Base-by-base conservation (phyloP, 129 eudicot species). In the Solidago caesia region DNA sequence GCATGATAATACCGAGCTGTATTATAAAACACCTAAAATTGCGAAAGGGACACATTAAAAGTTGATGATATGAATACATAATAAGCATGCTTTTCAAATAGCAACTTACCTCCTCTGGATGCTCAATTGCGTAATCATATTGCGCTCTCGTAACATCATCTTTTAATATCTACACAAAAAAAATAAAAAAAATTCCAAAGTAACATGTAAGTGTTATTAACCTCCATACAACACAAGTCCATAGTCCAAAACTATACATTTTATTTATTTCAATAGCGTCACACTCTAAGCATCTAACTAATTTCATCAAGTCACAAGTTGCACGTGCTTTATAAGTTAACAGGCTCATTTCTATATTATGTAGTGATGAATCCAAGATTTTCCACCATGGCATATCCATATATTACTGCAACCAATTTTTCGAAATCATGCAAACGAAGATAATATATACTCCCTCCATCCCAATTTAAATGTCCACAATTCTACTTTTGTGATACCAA, bases 101-200 rank as follows among this genome's bases (percentile, higher is more conserved):
- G 27, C 10, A 70, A 51, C 82, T 57, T 57, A 92, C 98, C 91
- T 92, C 98, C 82, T 92, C 98, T 33, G 98, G 98, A 85, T 92
- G 98, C 77, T 85, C 98, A 82, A 89, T 87, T 81, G 98, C 98
- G 84, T 92, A 92, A 83, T 92, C 98, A 85, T 92, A 92, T 72
- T 92, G 96, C 76, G 85, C 91, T 78, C 97, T 87, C 27, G 97
- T 92, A 66, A 81, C 85, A 58, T 92, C 97, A 82, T 92, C 97
- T 77, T 92, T 92, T 80, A 92, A 83, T 73, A 92, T 90, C 98
- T 92, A 3, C 39, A 33, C 39, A 33, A 33, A 33, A 0, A 1
- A 1, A 33, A 77, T 76, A 70, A 66, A 11, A 56, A 41, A 16
- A 53, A 61, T 55, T 57, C 11, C 67, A 78, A 77, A 45, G 68